Conservation (phyloP, 1,284 basidiomycete species). For the Erythrobasidium hasegawianum region DNA sequence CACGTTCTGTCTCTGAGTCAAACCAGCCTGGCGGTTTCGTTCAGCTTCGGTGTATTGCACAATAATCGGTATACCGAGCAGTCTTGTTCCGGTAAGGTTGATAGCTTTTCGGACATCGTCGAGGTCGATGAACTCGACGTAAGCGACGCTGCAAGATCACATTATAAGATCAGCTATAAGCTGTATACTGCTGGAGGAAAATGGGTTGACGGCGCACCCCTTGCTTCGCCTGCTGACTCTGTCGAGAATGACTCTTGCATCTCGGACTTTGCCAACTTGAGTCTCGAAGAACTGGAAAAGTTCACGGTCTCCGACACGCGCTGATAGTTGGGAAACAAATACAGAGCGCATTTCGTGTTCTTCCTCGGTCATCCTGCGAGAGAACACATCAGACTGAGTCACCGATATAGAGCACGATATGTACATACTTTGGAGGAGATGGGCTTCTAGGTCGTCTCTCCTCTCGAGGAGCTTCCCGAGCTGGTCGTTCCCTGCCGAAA, state of each 20-base stretch:
- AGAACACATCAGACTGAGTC: neutral
- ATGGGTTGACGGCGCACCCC: conserved; percentile 80
- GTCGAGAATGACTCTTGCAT: conserved; percentile 92
- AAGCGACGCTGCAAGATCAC: conserved; percentile 67
- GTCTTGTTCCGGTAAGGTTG: conserved; percentile 80
- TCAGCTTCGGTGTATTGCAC: conserved; percentile 96
- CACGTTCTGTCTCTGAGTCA: conserved; percentile 25
- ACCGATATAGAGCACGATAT: neutral
- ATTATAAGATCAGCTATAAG: conserved; percentile 32
- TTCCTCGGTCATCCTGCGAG: conserved; percentile 58
- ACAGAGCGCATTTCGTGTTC: conserved; percentile 82
- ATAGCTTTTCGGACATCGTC: conserved; percentile 89
- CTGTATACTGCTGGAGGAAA: neutral
- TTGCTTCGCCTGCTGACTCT: conserved; percentile 87
- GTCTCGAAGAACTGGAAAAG: conserved; percentile 98
- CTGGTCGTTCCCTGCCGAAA: conserved; percentile 5
- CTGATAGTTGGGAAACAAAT: conserved; percentile 96
- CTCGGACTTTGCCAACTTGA: conserved; percentile 82
- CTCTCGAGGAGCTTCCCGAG: conserved; percentile 6
- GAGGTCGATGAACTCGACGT: conserved; percentile 88
- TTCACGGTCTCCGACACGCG: conserved; percentile 88
- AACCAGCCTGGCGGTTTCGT: conserved; percentile 64
- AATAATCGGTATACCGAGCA: conserved; percentile 96
- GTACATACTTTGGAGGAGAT: neutral
- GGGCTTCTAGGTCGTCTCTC: neutral